A percentile compares a stretch with the other conserved stretches of the same genome.
These are phyloP conservation scores for Simmondsia chinensis DNA, from an alignment of 148 eudicot species.

Conservation along the genomic window DNA sequence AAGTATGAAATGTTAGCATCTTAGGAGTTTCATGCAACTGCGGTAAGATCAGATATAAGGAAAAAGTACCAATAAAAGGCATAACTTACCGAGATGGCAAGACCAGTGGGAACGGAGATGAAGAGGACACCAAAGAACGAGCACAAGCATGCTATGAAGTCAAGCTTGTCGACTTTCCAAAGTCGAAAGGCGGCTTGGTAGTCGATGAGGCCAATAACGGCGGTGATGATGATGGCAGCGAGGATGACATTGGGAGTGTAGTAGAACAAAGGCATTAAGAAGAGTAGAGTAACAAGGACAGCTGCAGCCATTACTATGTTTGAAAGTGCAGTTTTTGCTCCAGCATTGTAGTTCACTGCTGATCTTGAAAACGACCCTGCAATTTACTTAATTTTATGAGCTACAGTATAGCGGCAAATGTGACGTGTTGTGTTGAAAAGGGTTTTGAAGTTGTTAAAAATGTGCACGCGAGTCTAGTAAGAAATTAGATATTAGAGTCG, in stretches of 20 bases:
- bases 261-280: constrained; percentile 76
- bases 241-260: constrained; percentile 79
- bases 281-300: constrained; percentile 71
- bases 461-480: too few relatives aligned
- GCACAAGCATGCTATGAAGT: constrained; percentile 64
- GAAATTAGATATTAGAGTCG: too few relatives aligned
- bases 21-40: too few relatives aligned
- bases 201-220: constrained; percentile 81
- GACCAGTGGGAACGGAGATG: constrained; percentile 81
- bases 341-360: constrained; percentile 90
- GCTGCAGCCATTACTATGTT: constrained; percentile 81
- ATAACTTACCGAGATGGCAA: constrained; percentile 76
- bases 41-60: background rate
- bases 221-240: constrained; percentile 83
- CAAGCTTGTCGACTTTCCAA: constrained; percentile 92
- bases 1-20: too few relatives aligned
- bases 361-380: constrained; percentile 93
- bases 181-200: constrained; percentile 48
- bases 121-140: constrained; percentile 90
- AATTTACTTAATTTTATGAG: background rate
- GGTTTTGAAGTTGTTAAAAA: too few relatives aligned
- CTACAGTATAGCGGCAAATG: background rate
- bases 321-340: constrained; percentile 75
- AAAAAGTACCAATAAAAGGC: background rate
- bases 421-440: too few relatives aligned